Percentiles rank a stretch among this genome's conserved stretches.
phyloP scores from a whole-genome alignment of 73 alveolate species.

The Paramecium octaurelia region DNA sequence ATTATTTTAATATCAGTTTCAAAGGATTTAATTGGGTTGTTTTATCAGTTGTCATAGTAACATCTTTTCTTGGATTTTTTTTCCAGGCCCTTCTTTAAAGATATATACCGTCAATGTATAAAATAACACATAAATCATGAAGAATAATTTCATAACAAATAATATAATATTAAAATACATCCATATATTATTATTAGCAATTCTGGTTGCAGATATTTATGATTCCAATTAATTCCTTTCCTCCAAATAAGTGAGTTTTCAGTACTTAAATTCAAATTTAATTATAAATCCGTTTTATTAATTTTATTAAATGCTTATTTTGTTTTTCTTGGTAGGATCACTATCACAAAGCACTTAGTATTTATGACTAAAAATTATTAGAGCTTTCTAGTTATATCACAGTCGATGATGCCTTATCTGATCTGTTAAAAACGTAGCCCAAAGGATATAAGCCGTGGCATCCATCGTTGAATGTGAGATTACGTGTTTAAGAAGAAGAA shows the following conservation, averaged over 20 bases:
- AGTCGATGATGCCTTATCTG: conserved; percentile 37
- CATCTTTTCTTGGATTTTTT: neutral
- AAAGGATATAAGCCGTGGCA: conserved; percentile 49
- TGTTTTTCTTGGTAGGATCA: neutral
- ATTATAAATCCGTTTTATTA: neutral
- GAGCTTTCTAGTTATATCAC: conserved; percentile 20
- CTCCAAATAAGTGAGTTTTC: neutral
- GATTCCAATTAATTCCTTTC: neutral
- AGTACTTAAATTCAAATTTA: neutral
- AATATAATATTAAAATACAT: neutral
- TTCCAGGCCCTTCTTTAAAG: neutral
- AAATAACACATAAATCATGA: neutral
- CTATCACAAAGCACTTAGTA: conserved; percentile 16
- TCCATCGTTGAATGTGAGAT: neutral
- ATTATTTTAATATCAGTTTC: neutral
- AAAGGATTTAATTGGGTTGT: conserved; percentile 13
- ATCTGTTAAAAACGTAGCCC: conserved; percentile 13
- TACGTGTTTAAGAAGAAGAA: neutral
- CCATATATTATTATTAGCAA: neutral
- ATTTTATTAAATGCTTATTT: neutral
- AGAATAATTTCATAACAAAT: neutral
- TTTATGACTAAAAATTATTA: conserved; percentile 19
- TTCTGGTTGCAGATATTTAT: neutral
- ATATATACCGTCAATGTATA: neutral
- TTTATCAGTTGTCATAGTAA: neutral